These are phyloP conservation scores for Fraxinus anomala DNA, from an alignment of 257 asterid species.

Conservation along the genomic window DNA sequence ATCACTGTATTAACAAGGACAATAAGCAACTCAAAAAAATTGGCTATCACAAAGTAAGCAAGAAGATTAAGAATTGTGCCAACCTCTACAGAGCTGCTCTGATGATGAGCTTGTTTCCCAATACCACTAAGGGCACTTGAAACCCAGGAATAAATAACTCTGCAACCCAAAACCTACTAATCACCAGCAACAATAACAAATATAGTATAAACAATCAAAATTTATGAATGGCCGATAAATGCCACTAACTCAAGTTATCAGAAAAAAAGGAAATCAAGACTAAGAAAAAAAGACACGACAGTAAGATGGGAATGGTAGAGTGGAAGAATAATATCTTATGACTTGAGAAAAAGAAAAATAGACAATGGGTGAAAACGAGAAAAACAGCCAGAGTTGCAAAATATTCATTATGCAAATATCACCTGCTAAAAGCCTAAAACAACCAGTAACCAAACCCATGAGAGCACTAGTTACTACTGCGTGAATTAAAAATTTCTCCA, in stretches of 20 bases:
- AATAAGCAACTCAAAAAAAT: background rate
- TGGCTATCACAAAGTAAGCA: background rate
- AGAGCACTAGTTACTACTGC: background rate
- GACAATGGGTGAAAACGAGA: background rate
- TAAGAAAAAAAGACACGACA: background rate
- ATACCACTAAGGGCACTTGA: slow-evolving; percentile 47
- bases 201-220: slow-evolving; percentile 18
- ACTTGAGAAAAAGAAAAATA: background rate
- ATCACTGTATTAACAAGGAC: slow-evolving; percentile 13
- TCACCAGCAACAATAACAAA: slow-evolving; percentile 30
- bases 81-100: slow-evolving; percentile 60
- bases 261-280: background rate
- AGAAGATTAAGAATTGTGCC: slow-evolving; percentile 27
- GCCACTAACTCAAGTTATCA: background rate
- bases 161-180: slow-evolving; percentile 46
- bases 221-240: background rate
- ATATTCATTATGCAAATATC: background rate
- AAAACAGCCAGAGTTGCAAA: background rate
- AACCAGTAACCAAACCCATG: background rate
- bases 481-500: background rate
- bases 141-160: slow-evolving; percentile 47
- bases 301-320: background rate
- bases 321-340: background rate
- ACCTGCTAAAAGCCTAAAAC: background rate
- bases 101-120: slow-evolving; percentile 56